Evolutionary conservation across 2,329 filamentous ascomycete species (phyloP).

Genomic region (Nemania serpens): DNA sequence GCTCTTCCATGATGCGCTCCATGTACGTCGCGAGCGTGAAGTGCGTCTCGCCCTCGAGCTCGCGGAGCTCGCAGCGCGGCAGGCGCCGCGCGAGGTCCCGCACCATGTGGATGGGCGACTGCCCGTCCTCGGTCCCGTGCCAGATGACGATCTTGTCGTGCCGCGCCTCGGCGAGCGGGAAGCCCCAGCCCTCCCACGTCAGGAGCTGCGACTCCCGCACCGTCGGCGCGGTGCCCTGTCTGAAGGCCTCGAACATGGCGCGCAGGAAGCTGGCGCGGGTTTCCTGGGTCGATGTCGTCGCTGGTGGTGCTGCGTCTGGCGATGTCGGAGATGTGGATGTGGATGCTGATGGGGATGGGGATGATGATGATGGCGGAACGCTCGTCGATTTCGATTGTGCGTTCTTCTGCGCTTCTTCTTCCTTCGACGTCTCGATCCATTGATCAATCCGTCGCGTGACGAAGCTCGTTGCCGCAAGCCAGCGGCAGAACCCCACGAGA

Average conservation of each 20-base stretch:
- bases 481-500: conserved; percentile 1
- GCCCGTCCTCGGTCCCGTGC: conserved; percentile 15
- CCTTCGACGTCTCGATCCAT: conserved; percentile 5
- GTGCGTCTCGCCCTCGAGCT: conserved; percentile 12
- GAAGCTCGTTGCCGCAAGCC: not conserved
- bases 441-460: conserved; percentile 8
- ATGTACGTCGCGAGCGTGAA: conserved; percentile 6
- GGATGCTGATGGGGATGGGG: not conserved
- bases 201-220: conserved; percentile 14
- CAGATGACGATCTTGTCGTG: conserved; percentile 9
- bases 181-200: conserved; percentile 16
- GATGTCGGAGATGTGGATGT: no score
- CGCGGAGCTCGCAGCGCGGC: conserved; percentile 11
- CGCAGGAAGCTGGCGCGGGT: conserved; percentile 4
- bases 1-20: not conserved
- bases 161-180: conserved; percentile 4
- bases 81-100: conserved; percentile 5
- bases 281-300: not conserved
- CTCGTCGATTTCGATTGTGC: not conserved
- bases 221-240: conserved; percentile 6
- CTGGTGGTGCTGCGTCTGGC: no score
- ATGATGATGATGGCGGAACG: not conserved
- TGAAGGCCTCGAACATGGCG: conserved; percentile 12
- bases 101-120: conserved; percentile 13
- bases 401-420: not conserved